Evolutionary conservation across 768 basidiomycete species (phyloP).

Genomic region (Hemileccinum rubropunctum): DNA sequence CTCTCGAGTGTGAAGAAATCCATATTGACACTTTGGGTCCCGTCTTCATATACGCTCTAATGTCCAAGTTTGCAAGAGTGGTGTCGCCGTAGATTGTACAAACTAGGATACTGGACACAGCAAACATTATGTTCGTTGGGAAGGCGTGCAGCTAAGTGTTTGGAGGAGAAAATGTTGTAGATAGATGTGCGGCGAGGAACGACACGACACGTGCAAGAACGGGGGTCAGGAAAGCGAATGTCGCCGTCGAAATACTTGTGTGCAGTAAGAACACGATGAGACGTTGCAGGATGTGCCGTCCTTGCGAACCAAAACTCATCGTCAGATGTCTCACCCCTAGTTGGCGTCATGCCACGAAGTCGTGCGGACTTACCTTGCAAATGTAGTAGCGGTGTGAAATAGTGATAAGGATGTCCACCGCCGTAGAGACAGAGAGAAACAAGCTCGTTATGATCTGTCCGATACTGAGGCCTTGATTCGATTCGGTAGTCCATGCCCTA

Average conservation of each 20-base stretch:
- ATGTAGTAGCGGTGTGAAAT: not conserved
- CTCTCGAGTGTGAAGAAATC: too few relatives aligned
- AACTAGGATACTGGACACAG: not conserved
- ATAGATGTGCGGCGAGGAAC: slow-evolving; percentile 46
- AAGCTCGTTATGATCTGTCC: not conserved
- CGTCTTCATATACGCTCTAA: too few relatives aligned
- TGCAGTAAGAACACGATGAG: not conserved
- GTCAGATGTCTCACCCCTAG: too few relatives aligned
- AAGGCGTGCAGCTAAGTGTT: not conserved
- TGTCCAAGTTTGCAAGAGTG: too few relatives aligned
- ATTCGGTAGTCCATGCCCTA: not conserved
- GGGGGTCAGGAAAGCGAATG: slow-evolving; percentile 39
- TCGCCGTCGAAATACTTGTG: slow-evolving; percentile 47
- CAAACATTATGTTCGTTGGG: not conserved
- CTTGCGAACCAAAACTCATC: not conserved
- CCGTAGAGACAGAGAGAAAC: not conserved
- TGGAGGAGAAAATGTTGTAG: not conserved
- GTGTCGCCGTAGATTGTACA: not conserved
- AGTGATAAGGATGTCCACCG: not conserved
- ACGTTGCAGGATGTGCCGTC: not conserved
- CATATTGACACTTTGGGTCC: too few relatives aligned
- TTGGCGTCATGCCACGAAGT: not conserved
- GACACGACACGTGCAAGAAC: slow-evolving; percentile 32
- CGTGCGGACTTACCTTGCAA: not conserved
- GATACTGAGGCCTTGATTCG: not conserved